Base-by-base conservation (phyloP, 108 stramenopile species). In the Cylindrotheca closterium region DNA sequence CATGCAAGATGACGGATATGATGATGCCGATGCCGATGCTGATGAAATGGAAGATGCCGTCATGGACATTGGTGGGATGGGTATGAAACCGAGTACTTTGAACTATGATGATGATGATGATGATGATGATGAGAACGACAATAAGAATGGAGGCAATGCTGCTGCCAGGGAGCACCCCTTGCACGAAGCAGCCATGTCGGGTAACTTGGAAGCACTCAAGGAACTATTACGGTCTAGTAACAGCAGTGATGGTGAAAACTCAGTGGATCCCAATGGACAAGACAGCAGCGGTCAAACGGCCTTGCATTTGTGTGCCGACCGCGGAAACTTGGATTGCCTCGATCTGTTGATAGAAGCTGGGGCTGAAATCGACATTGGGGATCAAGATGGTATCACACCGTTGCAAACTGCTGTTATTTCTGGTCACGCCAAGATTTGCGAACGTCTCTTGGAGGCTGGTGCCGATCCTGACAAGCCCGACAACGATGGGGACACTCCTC, bases 331-430 rank as follows among this genome's bases (percentile, higher is more conserved):
- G 1, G 87, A 89, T 15, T 83, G 79, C 47, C 31, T 92, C 17
- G 55, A 63, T 60, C n/a, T 77, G 24, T 60, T 94, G 25, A 50
- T 92, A 8, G 21, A 84, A 37, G 64, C 70, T 19, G 87, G 87
- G 1, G 93, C 90, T 0, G 63, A 87, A 79, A 73, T 84, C 19
- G 79, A 91, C 52, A 78, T 85, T 21, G 45, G 69, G 24, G 93
- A 94, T 66, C 29, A 68, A 19, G 86, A 92, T 65, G 87, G 90
- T 0, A 90, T 94, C 34, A 77, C 75, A 24, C 79, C 88, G 4
- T 76, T 94, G 67, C 87, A 89, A 42, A 81, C 87, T 32, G 90
- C 88, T 12, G 79, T 88, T 8, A 89, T 87, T 70, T 80, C 79
- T 18, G 88, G 87, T n/a, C 31, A 83, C 72, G 58, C 84, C 1